phyloP scores from a whole-genome alignment of 1,139 yeast genomes.

The Kurtzmaniella natalensis region DNA sequence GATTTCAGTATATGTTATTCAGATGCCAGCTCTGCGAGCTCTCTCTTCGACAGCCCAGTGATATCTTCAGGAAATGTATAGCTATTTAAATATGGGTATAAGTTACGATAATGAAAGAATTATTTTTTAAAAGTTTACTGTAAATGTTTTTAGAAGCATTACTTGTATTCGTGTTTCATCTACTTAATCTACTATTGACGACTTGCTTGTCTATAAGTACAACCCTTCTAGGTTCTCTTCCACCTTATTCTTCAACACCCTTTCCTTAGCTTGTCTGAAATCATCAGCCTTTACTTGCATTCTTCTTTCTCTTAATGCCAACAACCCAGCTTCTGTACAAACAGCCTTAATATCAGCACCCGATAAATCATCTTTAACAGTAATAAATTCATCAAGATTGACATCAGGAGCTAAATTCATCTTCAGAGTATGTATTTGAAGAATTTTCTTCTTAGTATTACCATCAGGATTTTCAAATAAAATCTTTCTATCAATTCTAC shows the following conservation, averaged over 20 bases:
- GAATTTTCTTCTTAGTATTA: slow-evolving; percentile 86
- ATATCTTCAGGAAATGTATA: not conserved
- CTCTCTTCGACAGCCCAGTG: slow-evolving; percentile 5
- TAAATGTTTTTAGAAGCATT: too few relatives aligned
- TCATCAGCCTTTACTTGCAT: slow-evolving; percentile 97
- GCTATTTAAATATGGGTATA: not conserved
- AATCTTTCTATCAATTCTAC: slow-evolving; percentile 97
- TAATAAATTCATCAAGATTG: slow-evolving; percentile 83
- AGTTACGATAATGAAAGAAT: not conserved
- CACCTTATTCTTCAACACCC: slow-evolving; percentile 95
- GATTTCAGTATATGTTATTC: slow-evolving; percentile 8
- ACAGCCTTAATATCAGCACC: slow-evolving; percentile 99
- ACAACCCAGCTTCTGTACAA: slow-evolving; percentile 95
- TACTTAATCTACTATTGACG: not conserved
- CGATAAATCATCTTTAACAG: slow-evolving; percentile 89
- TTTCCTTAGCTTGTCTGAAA: slow-evolving; percentile 90
- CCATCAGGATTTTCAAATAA: slow-evolving; percentile 95
- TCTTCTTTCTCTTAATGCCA: slow-evolving; percentile 95
- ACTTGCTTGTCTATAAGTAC: slow-evolving; percentile 50
- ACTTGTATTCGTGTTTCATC: not conserved
- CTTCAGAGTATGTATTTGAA: slow-evolving; percentile 89
- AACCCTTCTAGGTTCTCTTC: slow-evolving; percentile 96
- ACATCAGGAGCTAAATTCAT: slow-evolving; percentile 91
- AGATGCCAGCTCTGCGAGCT: slow-evolving; percentile 6
- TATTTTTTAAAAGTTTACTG: too few relatives aligned